phyloP scores from a whole-genome alignment of 1,139 yeast species.

The Protomyces gravidus region DNA sequence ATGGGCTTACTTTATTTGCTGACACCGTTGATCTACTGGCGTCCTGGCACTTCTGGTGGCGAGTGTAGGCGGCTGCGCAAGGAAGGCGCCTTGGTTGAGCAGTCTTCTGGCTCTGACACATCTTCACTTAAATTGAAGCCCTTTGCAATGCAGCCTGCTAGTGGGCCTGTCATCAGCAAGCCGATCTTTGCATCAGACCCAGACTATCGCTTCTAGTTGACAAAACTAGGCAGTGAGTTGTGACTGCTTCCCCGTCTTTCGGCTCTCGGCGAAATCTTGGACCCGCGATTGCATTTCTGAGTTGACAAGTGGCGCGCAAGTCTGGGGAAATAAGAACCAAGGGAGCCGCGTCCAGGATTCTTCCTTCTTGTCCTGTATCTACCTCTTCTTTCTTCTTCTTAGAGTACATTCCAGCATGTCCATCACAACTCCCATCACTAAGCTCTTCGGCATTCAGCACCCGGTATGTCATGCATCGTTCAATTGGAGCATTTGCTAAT shows the following conservation, averaged over 20 bases:
- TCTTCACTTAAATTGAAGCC: neutral
- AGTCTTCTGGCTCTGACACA: neutral
- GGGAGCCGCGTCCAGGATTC: too few relatives aligned
- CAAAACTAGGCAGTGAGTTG: neutral
- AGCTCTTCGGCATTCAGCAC: constrained; percentile 37
- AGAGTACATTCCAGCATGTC: neutral
- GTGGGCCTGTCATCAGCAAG: neutral
- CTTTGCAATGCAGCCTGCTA: neutral
- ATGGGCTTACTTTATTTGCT: constrained; percentile 5
- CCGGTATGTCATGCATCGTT: constrained; percentile 38
- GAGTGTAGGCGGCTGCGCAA: constrained; percentile 12
- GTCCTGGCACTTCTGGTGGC: constrained; percentile 1
- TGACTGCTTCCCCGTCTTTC: neutral
- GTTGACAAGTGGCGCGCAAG: neutral
- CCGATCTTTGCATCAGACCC: neutral
- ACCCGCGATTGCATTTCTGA: too few relatives aligned
- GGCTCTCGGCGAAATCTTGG: too few relatives aligned
- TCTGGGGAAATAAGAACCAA: neutral
- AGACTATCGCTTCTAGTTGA: neutral
- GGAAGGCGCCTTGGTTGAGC: neutral
- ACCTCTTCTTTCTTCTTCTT: too few relatives aligned
- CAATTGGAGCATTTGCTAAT: constrained; percentile 25
- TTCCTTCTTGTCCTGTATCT: too few relatives aligned
- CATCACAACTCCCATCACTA: constrained; percentile 36
- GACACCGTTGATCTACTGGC: constrained; percentile 20